Evolutionary conservation across 768 basidiomycete genomes (phyloP), one percentile per base, ranked within the genome.

Genomic region (Dentipellis fragilis): DNA sequence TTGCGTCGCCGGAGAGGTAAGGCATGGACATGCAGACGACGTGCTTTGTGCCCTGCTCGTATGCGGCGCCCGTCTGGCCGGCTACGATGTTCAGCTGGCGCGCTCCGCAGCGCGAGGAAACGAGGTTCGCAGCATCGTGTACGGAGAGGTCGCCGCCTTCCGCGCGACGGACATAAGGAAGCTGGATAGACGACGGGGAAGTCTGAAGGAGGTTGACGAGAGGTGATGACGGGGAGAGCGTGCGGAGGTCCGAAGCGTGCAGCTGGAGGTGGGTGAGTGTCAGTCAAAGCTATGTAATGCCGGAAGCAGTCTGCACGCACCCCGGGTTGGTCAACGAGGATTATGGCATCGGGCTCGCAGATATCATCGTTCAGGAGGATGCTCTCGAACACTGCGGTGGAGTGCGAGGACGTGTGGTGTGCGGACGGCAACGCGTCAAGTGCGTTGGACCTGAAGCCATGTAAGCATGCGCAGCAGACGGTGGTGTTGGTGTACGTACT

Each of bases 201-300:
- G 71, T 70, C 3, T 68, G 71, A 9, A 90, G 70, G 6, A 71
- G 64, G 22, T 68, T 71, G 5, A 77, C 70, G 17, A 89, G 69
- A 57, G 71, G 67, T 3, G 80, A 80, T 1, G 75, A 72, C 9
- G 80, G 71, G 6, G 78, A 67, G 19, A 89, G 79, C 10, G 70
- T 67, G 34, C 84, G 82, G 42, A 90, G 72, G 72, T 90, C 87
- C n/a, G 86, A 83, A 22, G 85, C 83, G 62, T 85, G 88, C 4
- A 87, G 71, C 88, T 90, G 62, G 12, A 29, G 40, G 19, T 29
- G 10, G 42, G 22, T 58, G 34, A 38, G 54, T 23, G 46, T 50
- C 35, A 52, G 38, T 5, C 19, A 37, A 39, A 38, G 23, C 3
- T 39, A n/a, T n/a, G n/a, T n/a, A 35, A 52, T 14, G 46, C n/a